Conservation (phyloP, 129 eudicot species). For the Scalesia atractyloides region DNA sequence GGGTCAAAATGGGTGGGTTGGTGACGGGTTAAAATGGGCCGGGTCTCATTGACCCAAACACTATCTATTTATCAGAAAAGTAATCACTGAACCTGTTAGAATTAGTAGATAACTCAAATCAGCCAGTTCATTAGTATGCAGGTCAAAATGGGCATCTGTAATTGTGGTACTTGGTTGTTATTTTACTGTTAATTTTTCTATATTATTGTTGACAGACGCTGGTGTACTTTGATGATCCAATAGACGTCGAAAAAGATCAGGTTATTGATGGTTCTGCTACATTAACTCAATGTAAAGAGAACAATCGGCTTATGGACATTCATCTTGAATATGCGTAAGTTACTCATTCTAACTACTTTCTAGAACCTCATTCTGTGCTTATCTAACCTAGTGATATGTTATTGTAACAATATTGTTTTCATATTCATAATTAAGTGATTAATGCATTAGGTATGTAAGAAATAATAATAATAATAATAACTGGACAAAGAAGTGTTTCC, state of each 20-base stretch:
- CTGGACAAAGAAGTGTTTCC: neutral
- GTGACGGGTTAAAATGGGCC: neutral
- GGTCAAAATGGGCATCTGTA: too few relatives aligned
- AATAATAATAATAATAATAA: neutral
- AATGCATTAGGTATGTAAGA: neutral
- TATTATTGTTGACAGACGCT: slow-evolving; percentile 59
- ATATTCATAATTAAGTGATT: neutral
- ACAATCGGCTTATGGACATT: slow-evolving; percentile 84
- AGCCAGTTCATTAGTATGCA: too few relatives aligned
- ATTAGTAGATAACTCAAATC: too few relatives aligned
- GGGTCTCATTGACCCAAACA: neutral
- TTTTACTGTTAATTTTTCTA: neutral
- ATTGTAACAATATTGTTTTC: neutral
- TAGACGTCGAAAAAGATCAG: slow-evolving; percentile 94
- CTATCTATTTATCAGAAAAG: neutral
- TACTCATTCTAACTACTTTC: neutral
- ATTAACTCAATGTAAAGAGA: slow-evolving; percentile 79
- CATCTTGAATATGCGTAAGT: slow-evolving; percentile 89
- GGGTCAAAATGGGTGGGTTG: neutral
- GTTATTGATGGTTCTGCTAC: slow-evolving; percentile 76
- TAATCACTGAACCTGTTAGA: too few relatives aligned
- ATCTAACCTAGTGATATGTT: neutral
- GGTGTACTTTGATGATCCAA: slow-evolving; percentile 81
- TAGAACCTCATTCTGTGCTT: slow-evolving; percentile 2
- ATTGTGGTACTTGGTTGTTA: too few relatives aligned